These are phyloP conservation scores for Tephrocybe sp. DNA, from an alignment of 768 basidiomycete genomes.

Conservation along the genomic window DNA sequence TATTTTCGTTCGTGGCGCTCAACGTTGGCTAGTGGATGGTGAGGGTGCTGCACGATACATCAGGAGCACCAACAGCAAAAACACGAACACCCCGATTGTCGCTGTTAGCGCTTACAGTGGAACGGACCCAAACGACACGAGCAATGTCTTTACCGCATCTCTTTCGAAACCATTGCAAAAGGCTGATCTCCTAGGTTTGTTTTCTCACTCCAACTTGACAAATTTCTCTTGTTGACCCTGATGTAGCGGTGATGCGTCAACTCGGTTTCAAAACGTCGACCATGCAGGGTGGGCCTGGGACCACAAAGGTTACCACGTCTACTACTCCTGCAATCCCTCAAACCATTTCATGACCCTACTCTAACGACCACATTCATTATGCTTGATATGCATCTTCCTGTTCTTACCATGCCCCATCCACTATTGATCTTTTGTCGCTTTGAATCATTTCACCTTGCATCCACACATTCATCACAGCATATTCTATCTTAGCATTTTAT, in stretches of 20 bases:
- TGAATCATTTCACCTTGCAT: constrained; percentile 37
- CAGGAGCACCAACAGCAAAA: constrained; percentile 95
- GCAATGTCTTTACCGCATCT: constrained; percentile 75
- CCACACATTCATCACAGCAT: constrained; percentile 32
- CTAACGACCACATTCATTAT: constrained; percentile 26
- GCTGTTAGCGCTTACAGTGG: constrained; percentile 89
- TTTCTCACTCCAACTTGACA: not conserved
- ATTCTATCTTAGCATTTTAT: constrained; percentile 33
- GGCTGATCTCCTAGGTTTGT: constrained; percentile 67
- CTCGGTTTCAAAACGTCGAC: constrained; percentile 90
- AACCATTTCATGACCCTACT: constrained; percentile 33
- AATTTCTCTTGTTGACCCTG: not conserved
- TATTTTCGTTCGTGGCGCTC: not conserved
- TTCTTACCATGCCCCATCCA: constrained; percentile 25
- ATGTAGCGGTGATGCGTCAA: constrained; percentile 68
- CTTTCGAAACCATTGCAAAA: constrained; percentile 90
- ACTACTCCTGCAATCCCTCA: constrained; percentile 25
- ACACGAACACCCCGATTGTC: constrained; percentile 89
- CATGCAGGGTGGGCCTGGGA: constrained; percentile 52
- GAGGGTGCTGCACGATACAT: constrained; percentile 97
- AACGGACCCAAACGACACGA: constrained; percentile 60
- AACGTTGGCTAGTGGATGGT: constrained; percentile 68
- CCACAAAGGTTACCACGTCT: constrained; percentile 47
- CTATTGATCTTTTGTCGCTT: constrained; percentile 26
- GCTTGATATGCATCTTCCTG: constrained; percentile 22